A percentile compares a stretch with the other conserved stretches of the same genome.
Evolutionary conservation across 2,329 filamentous ascomycete species (phyloP).

Genomic region (Fusarium mexicanum): DNA sequence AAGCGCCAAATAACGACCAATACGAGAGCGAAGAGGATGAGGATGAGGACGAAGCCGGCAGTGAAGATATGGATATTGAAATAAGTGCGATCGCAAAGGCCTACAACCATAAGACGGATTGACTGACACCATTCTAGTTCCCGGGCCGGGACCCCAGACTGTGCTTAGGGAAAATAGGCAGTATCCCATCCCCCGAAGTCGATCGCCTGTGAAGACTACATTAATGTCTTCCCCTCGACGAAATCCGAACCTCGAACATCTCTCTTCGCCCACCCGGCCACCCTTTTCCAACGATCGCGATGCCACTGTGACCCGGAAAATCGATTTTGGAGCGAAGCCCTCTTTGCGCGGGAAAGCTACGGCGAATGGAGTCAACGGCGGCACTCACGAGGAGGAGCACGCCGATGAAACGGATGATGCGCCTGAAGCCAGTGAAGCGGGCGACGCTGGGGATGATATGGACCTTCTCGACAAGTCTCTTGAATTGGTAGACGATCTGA

Average conservation of each 20-base stretch:
- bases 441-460: conserved; percentile 25
- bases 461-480: conserved; percentile 55
- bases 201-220: conserved; percentile 72
- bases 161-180: conserved; percentile 62
- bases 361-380: conserved; percentile 46
- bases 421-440: conserved; percentile 23
- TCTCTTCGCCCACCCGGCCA: conserved; percentile 60
- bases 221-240: conserved; percentile 69
- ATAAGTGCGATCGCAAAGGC: conserved; percentile 50
- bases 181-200: conserved; percentile 57
- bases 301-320: conserved; percentile 60
- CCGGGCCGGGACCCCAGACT: conserved; percentile 63
- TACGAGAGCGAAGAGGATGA: conserved; percentile 40
- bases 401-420: conserved; percentile 43
- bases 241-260: conserved; percentile 65
- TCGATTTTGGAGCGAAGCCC: conserved; percentile 59
- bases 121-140: conserved; percentile 51
- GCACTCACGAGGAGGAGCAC: conserved; percentile 40
- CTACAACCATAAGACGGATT: not conserved
- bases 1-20: conserved; percentile 4
- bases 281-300: conserved; percentile 47
- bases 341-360: conserved; percentile 16
- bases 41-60: conserved; percentile 41
- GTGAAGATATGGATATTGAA: conserved; percentile 64
- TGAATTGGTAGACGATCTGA: conserved; percentile 52